Base-by-base conservation (phyloP, 2,329 filamentous ascomycete species). In the Paracoccidioides brasiliensis region DNA sequence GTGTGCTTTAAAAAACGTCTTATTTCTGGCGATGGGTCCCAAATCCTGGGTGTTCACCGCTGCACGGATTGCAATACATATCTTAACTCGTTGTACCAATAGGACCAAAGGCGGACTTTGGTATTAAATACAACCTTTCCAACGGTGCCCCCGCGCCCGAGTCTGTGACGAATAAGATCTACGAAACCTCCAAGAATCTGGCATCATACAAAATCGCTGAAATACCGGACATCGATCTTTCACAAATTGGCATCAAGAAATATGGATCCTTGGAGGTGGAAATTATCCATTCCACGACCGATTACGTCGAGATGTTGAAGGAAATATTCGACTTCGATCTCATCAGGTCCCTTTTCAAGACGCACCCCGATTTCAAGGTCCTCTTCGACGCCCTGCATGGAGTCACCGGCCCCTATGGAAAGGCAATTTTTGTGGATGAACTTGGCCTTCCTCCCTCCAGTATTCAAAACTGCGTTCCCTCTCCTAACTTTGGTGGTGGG, bases 81-180 rank as follows among this genome's bases (percentile, higher is more conserved):
- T 32, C 33, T 40, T 8, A 14, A 9, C 43, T 50, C 51, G 35
- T 30, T n/a, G 14, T 6, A 48, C 51, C 49, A 9, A 54, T 64
- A 95, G 89, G 90, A 53, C 93, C 93, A 59, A 86, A 82, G 64
- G 86, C 93, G 70, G 93, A 98, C 75, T 98, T 98, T 66, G 93
- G 93, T 65, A 98, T 98, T 84, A 98, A 98, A 78, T 98, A 98
- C 82, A 98, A 98, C 80, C 80, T 98, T 57, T 79, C 89, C 71
- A 97, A 98, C 69, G 93, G 93, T 65, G 93, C 90, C 56, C 93
- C 93, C 45, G 93, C 93, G 56, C 93, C 93, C 57, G 93, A 98
- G 74, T 85, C 87, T 55, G 88, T 98, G 62, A 98, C 93, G 63
- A 94, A 98, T 83, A 95, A 95, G 78, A 97, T 98, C 72, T 97